Evolutionary conservation across 1,284 basidiomycete species (phyloP), one percentile per base, ranked within the genome.

Genomic region (Trichosporon asahii): DNA sequence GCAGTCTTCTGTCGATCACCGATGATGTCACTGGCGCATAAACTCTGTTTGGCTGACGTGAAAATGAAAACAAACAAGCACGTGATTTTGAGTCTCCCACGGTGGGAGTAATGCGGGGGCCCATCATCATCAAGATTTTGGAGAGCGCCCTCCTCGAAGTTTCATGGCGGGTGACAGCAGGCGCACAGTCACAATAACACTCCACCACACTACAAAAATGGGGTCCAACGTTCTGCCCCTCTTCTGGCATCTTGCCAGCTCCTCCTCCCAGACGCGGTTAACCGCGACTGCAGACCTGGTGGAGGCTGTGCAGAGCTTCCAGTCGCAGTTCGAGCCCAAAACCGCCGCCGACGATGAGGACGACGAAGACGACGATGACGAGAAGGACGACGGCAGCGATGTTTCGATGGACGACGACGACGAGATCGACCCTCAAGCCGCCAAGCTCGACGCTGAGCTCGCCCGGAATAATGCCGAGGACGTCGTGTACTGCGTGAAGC

Each of bases 231-330:
- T 84, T 60, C 88, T 98, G 67, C 91, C 93, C 44, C 88, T 97
- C 64, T 98, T 95, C 87, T 98, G 95, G 95, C 87, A 94, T 81
- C 86, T 98, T 64, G 94, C 95, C n/a, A 93, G 92, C 2, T 86
- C 88, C 3, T 89, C 88, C 44, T 92, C 89, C 82, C 88, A 90
- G 69, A 90, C 92, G 70, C 89, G 95, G 5, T 79, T 98, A 37
- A 88, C 90, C 76, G 92, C 95, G 8, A 95, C 95, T 0, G 89
- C 91, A 53, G 91, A 94, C 80, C 90, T 98, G 44, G 84, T 98
- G 71, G 84, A 85, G 29, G 86, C 92, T 18, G 88, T 98, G 71
- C 89, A 94, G 82, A 88, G 90, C 73, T 94, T 95, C 78, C 93
- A 96, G 84, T 86, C 85, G 55, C 86, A 65, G 25, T 71, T 71